Evolutionary conservation across 257 asterid genomes (phyloP).

Genomic region (Solanum pennellii): DNA sequence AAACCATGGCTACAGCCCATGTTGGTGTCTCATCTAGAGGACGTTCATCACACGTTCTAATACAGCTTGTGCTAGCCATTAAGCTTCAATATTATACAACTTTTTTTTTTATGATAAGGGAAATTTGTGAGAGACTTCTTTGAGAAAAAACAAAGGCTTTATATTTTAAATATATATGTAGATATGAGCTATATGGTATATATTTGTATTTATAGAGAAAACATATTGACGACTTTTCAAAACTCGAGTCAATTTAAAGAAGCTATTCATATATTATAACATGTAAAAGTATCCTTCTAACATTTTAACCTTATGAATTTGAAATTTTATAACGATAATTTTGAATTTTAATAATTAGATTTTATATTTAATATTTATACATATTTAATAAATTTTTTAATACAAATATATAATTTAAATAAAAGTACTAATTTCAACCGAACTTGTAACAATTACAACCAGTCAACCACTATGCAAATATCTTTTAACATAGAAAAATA

Average conservation of each 20-base stretch:
- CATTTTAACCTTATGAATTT: no score
- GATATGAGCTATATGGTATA: neutral
- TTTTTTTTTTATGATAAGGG: neutral
- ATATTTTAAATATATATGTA: neutral
- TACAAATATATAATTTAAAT: no score
- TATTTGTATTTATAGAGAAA: neutral
- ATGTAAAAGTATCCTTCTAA: neutral
- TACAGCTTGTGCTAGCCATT: neutral
- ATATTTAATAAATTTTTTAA: no score
- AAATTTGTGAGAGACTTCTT: neutral
- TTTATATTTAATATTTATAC: no score
- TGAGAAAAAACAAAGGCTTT: neutral
- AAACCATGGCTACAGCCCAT: conserved; percentile 9
- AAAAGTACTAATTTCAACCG: no score
- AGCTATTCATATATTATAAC: neutral
- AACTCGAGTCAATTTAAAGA: neutral
- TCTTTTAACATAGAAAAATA: neutral
- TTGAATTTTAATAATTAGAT: no score
- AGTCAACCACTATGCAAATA: neutral
- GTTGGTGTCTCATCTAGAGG: conserved; percentile 11
- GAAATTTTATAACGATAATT: no score
- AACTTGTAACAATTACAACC: neutral
- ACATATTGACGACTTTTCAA: neutral
- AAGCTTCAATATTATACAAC: neutral
- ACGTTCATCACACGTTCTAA: neutral